Evolutionary conservation across 768 basidiomycete species (phyloP), one percentile per base, ranked within the genome.

Genomic region (Sutorius australiensis): DNA sequence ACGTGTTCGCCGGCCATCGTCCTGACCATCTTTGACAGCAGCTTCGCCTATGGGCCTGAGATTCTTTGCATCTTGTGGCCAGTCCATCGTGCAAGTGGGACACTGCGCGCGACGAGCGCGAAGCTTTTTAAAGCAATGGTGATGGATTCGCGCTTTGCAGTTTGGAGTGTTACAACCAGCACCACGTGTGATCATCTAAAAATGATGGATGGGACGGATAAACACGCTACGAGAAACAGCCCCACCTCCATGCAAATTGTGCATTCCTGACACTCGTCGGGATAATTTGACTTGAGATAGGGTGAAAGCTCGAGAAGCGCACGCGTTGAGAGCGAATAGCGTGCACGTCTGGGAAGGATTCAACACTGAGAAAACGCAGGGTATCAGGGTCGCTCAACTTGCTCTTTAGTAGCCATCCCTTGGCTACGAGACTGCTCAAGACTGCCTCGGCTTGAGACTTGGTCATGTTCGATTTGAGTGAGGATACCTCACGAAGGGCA

Each of bases 341-440:
- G 81, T 24, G 87, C 83, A 13, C 76, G 77, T 59, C 88, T 80
- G 61, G 50, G 48, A 55, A 59, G 53, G 4, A 39, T 11, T 54
- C 14, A 43, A 55, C 57, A 24, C 27, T 38, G 31, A 41, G 40
- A 13, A 17, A 31, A 24, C 24, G 30, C 16, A 51, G 32, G 46
- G 27, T 37, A 39, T 5, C n/a, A 19, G 44, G 11, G 12, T 48
- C 27, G 76, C 86, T 61, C 62, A 65, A 85, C 86, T 77, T 80
- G 86, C 85, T 90, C 72, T 84, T 85, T 42, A 80, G 54, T 10
- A 89, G 69, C 90, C 87, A 91, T 13, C 86, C 87, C 60, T 81
- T 83, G n/a, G 90, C 86, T 0, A 92, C 88, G 62, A 95, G 90
- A 61, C 87, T 92, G 28, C 77, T 73, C 13, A 95, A 72, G 13